Evolutionary conservation across 192 early-diverging fungal species (phyloP), one percentile per base, ranked within the genome.

Genomic region (Chytriomyces hyalinus): DNA sequence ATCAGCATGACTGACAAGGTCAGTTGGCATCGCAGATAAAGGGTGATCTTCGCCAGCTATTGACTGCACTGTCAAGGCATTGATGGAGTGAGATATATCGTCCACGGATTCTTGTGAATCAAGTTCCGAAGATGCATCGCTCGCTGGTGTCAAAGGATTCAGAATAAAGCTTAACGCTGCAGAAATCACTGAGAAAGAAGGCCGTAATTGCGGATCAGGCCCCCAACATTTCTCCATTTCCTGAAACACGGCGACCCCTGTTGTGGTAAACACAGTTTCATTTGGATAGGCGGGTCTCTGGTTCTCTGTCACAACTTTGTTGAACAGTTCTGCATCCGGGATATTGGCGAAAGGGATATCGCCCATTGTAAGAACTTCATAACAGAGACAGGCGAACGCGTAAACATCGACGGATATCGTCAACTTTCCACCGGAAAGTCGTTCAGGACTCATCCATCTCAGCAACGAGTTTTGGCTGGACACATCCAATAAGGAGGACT

Each of bases 361-460:
- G 6, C 70, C 70, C 20, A 28, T 53, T 22, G 46, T 76, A 6
- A 65, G 17, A 20, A 76, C 64, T 65, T 67, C 63, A 50, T 67
- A 76, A 36, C 63, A 65, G 6, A 48, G 51, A 62, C 65, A 67
- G 46, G 64, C 75, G 50, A 76, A 76, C 62, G 75, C 75, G 20
- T 67, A 76, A 15, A 76, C 65, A 49, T 76, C 75, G 9, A 65
- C 48, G 11, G 62, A 13, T 13, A 59, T 11, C 0, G 73, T 64
- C n/a, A 60, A 4, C 20, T 20, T 15, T 28, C 61, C 20, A 45
- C 72, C 72, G 7, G 60, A 36, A 47, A 77, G 64, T 22, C 73
- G 3, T 45, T 80, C 79, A 22, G 79, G 79, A 6, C 73, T 73
- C 65, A 80, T 76, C 72, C 72, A 80, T 3, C 79, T 9, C 26